Evolutionary conservation across 805 yeast species (phyloP), one percentile per base, ranked within the genome.

Genomic region (Candida nitratophila): DNA sequence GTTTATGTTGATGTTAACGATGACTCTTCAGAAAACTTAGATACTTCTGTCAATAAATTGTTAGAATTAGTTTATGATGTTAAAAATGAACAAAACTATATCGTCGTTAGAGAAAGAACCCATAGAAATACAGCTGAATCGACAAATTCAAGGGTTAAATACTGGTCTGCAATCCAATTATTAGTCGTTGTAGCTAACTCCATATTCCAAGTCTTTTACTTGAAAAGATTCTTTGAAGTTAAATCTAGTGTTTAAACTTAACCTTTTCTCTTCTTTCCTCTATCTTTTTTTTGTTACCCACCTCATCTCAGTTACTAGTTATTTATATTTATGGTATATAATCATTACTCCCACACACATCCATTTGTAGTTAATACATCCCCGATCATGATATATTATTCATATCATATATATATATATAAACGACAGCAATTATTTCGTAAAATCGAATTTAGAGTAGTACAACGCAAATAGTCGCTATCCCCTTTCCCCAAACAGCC

Each of bases 51-150:
- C 42, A 79, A 81, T 63, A 77, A 80, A 60, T 72, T 91, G 57
- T 69, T 80, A 52, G 84, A 85, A 50, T 71, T 86, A 53, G 82
- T 95, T 34, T 79, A 79, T 55, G 96, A 88, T 55, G 89, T 93
- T 47, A 85, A 86, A 68, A 91, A 89, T 55, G 99, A 93, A 68
- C 95, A 84, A 59, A 78, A 86, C 55, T 93, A 93, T 67, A 82
- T 93, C 55, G 95, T 90, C 40, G 89, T 91, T 48, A 82, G 99
- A 68, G 99, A 91, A 69, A 84, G 97, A 70, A 86, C 95, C 15
- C 99, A 91, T 66, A 85, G 99, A 77, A 93, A 91, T 69, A 91
- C 99, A 10, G 98, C 99, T 6, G 99, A 91, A 69, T 86, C 96
- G 21, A 91, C 99, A 39, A 91, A 91, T 66, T 83, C 93, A 44